A percentile compares a stretch with the other conserved stretches of the same genome.
These are phyloP conservation scores for Malbranchea zuffiana DNA, from an alignment of 2,329 filamentous ascomycete species.

Conservation along the genomic window DNA sequence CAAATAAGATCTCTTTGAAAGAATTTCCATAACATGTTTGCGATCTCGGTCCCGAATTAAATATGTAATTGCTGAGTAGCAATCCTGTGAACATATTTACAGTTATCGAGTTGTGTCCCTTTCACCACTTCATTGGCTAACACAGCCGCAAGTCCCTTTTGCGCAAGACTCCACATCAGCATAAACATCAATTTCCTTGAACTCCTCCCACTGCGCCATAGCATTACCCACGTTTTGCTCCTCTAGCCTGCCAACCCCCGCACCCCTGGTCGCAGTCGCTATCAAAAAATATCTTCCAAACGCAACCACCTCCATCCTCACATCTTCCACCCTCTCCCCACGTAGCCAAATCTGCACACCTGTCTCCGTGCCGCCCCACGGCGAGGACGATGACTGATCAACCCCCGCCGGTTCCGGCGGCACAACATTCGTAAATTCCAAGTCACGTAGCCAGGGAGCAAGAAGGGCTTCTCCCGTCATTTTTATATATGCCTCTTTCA, in stretches of 20 bases:
- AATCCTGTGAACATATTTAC: too few relatives aligned
- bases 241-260: conserved; percentile 20
- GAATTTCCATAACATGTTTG: too few relatives aligned
- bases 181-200: conserved; percentile 39
- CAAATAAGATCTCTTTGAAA: too few relatives aligned
- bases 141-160: conserved; percentile 25
- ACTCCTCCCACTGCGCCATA: conserved; percentile 29
- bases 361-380: conserved; percentile 30
- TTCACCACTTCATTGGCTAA: too few relatives aligned
- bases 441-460: conserved; percentile 48
- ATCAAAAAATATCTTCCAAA: conserved; percentile 51
- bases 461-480: conserved; percentile 54
- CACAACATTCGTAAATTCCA: conserved; percentile 51
- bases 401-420: conserved; percentile 7
- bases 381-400: conserved; percentile 2
- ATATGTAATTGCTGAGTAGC: too few relatives aligned
- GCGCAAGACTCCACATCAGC: conserved; percentile 35
- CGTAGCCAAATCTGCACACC: conserved; percentile 42
- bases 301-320: conserved; percentile 47
- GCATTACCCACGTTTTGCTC: not conserved
- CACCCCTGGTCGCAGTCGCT: conserved; percentile 41
- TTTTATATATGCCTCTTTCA: conserved; percentile 58
- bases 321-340: conserved; percentile 39
- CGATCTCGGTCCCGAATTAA: too few relatives aligned
- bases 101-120: too few relatives aligned